Percentiles rank a stretch among this genome's conserved stretches.
phyloP scores from a whole-genome alignment of 257 asterid genomes.

The Vinca minor region DNA sequence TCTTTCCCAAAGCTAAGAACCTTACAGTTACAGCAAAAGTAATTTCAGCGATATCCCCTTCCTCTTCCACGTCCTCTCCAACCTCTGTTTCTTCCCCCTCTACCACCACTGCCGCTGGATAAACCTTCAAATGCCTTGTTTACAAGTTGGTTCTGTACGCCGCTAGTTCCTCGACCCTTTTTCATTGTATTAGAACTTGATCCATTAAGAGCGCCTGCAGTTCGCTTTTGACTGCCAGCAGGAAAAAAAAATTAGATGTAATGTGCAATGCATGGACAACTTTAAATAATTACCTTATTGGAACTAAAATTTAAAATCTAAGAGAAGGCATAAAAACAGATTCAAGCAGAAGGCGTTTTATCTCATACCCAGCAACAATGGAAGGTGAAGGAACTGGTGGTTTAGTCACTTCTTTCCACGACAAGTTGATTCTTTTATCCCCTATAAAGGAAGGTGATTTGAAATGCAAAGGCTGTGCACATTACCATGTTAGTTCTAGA shows the following conservation, averaged over 20 bases:
- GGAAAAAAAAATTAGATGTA: background rate
- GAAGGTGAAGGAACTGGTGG: constrained; percentile 33
- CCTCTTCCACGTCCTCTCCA: constrained; percentile 51
- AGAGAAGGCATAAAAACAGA: no score
- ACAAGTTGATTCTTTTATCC: constrained; percentile 65
- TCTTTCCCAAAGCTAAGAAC: constrained; percentile 6
- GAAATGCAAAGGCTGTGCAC: constrained; percentile 72
- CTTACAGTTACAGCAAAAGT: background rate
- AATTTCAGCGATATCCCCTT: constrained; percentile 35
- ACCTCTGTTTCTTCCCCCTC: constrained; percentile 24
- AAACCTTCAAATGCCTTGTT: constrained; percentile 71
- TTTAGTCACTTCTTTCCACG: constrained; percentile 80
- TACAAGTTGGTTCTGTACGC: constrained; percentile 57
- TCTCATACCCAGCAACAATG: constrained; percentile 51
- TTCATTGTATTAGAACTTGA: constrained; percentile 37
- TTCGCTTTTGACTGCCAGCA: constrained; percentile 58
- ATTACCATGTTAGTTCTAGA: constrained; percentile 8
- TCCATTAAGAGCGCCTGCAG: constrained; percentile 35
- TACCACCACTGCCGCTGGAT: constrained; percentile 39
- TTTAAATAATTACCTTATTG: background rate
- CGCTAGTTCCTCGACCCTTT: constrained; percentile 65
- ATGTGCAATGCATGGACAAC: background rate
- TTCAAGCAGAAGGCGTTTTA: background rate
- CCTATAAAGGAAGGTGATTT: constrained; percentile 83
- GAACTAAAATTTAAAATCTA: background rate